phyloP scores from a whole-genome alignment of 176 grass and related monocot genomes.

The Areca catechu region DNA sequence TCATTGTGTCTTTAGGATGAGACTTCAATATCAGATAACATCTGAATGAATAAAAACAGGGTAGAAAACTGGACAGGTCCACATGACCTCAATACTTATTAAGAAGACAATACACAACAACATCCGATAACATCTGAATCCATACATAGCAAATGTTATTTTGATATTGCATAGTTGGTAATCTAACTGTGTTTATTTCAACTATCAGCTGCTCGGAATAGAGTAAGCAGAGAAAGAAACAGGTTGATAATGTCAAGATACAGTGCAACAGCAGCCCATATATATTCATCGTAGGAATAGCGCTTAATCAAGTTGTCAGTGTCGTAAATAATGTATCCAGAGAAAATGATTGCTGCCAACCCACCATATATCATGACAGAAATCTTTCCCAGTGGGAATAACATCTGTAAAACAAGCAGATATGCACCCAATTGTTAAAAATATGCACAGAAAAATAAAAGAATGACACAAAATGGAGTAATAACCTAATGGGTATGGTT shows the following conservation, averaged over 20 bases:
- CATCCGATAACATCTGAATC: too few relatives aligned
- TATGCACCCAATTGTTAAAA: too few relatives aligned
- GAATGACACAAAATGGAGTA: too few relatives aligned
- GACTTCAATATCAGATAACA: too few relatives aligned
- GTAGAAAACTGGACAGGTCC: too few relatives aligned
- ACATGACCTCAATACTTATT: too few relatives aligned
- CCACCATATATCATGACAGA: conserved; percentile 67
- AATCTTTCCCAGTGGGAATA: conserved; percentile 69
- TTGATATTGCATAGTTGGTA: neutral
- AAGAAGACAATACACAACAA: too few relatives aligned
- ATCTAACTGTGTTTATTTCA: neutral
- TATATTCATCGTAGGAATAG: conserved; percentile 87
- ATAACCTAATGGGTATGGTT: neutral
- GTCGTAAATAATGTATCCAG: conserved; percentile 88
- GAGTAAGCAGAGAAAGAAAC: conserved; percentile 81
- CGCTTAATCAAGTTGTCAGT: conserved; percentile 93
- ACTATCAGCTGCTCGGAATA: conserved; percentile 57
- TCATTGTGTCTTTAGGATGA: too few relatives aligned
- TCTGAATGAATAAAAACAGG: too few relatives aligned
- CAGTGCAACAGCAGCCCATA: conserved; percentile 79
- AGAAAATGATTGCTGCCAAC: conserved; percentile 68
- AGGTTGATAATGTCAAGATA: conserved; percentile 94
- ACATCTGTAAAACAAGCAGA: conserved; percentile 17
- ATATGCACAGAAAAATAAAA: too few relatives aligned
- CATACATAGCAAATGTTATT: too few relatives aligned